Base-by-base conservation (phyloP, 495 filamentous ascomycete genomes). In the Margaritispora aquatica region DNA sequence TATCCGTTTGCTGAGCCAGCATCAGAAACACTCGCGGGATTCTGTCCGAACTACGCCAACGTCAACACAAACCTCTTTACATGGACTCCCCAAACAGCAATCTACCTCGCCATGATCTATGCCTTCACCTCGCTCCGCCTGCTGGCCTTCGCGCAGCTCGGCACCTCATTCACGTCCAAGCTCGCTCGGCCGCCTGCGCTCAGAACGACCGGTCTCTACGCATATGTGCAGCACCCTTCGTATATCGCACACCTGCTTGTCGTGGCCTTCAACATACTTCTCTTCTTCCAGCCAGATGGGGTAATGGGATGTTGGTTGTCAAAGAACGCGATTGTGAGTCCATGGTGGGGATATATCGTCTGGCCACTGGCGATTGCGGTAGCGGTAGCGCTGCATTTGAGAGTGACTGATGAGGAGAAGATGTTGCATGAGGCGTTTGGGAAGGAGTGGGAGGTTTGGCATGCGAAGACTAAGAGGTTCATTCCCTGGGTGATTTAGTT, bases 141-240 rank as follows among this genome's bases (percentile, higher is more conserved):
- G 1, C 19, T n/a, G 15, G 44, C 51, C 21, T 63, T 63, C 31
- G 20, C 20, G 9, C 51, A 68, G 1, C 71, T 81, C 0, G 78
- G 77, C 0, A 58, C 55, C 7, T 73, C 74, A 31, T 80, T 80
- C 36, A 80, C 77, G 1, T 80, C 79, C 60, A 67, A 70, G 20
- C 69, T 80, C 2, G 69, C 73, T 15, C 57, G 68, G 24, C 79
- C 79, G 10, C 72, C 75, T 49, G 60, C 63, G 1, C 64, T 80
- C 11, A 68, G 70, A 2, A 80, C 76, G 1, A 63, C 63, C 1
- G 77, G 78, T 0, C 51, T 80, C 15, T 80, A 80, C 55, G 55
- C 57, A 10, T 77, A 70, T 53, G 63, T 80, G n/a, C 77, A 78
- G 55, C 75, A 82, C 58, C 76, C 78, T 0, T 77, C 75, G 54